phyloP scores from a whole-genome alignment of 495 filamentous ascomycete species.

The Xylaria nigripes region DNA sequence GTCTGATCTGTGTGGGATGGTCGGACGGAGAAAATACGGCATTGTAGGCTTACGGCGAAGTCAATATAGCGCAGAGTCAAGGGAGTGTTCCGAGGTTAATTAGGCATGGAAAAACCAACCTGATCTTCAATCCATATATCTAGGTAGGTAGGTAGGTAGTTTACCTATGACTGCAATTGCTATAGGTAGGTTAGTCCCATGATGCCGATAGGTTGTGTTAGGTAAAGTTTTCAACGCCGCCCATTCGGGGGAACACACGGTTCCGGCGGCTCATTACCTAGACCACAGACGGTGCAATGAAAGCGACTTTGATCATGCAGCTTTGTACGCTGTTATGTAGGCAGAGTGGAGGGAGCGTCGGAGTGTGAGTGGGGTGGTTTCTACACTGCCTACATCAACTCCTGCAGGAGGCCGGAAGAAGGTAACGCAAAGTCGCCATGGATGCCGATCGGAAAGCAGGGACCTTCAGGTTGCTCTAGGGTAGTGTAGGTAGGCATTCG shows the following conservation, averaged over 20 bases:
- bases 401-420: conserved; percentile 6
- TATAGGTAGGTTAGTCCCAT: neutral
- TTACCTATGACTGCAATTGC: too few species aligned
- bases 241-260: neutral
- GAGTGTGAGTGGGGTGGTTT: conserved; percentile 7
- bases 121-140: too few species aligned
- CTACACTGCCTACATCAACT: neutral
- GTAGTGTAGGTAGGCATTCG: neutral
- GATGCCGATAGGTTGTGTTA: neutral
- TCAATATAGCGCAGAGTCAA: too few species aligned
- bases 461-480: neutral
- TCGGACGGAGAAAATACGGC: neutral
- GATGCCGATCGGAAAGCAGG: conserved; percentile 9
- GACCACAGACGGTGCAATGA: neutral
- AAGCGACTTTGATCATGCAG: neutral
- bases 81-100: too few species aligned
- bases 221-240: neutral
- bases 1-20: neutral
- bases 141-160: neutral
- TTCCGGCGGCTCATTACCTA: neutral
- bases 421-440: neutral
- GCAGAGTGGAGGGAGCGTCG: neutral
- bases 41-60: neutral
- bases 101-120: neutral
- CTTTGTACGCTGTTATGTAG: neutral